Conservation (phyloP, 768 basidiomycete species). For the Amanita pallidorosea region DNA sequence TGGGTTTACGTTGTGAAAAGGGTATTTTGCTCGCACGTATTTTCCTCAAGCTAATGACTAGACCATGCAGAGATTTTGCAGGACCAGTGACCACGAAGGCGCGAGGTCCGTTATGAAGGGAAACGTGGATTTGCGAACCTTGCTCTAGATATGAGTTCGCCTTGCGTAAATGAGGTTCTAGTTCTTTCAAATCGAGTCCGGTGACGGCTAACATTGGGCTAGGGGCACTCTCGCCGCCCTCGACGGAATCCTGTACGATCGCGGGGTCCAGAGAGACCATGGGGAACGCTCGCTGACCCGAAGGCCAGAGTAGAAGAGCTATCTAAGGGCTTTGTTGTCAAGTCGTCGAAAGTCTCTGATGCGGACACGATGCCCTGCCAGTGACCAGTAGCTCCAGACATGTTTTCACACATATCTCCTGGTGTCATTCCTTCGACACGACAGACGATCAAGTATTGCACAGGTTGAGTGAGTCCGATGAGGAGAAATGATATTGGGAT, state of each 20-base stretch:
- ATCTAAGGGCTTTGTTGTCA: conserved; percentile 75
- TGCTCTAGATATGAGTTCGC: conserved; percentile 79
- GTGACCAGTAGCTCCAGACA: conserved; percentile 90
- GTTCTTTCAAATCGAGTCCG: conserved; percentile 64
- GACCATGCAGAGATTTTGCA: conserved; percentile 83
- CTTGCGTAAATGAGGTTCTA: conserved; percentile 73
- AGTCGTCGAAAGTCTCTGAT: conserved; percentile 68
- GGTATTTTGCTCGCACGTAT: conserved; percentile 88
- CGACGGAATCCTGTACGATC: conserved; percentile 78
- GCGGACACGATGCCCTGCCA: conserved; percentile 94
- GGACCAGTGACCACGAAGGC: conserved; percentile 93
- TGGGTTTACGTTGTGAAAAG: conserved; percentile 90
- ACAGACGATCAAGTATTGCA: conserved; percentile 81
- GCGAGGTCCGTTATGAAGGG: conserved; percentile 87
- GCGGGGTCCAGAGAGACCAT: conserved; percentile 80
- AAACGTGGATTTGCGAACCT: conserved; percentile 73
- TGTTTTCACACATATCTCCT: conserved; percentile 62
- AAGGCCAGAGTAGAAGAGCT: conserved; percentile 89
- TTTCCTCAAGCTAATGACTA: conserved; percentile 86
- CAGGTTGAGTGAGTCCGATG: conserved; percentile 92
- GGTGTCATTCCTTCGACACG: conserved; percentile 68
- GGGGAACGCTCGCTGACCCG: conserved; percentile 95
- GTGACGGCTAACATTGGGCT: conserved; percentile 90
- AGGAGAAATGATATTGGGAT: conserved; percentile 91
- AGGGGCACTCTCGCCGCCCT: conserved; percentile 89